Base-by-base conservation (phyloP, 352 stramenopile genomes). In the Pythium myriotylum region DNA sequence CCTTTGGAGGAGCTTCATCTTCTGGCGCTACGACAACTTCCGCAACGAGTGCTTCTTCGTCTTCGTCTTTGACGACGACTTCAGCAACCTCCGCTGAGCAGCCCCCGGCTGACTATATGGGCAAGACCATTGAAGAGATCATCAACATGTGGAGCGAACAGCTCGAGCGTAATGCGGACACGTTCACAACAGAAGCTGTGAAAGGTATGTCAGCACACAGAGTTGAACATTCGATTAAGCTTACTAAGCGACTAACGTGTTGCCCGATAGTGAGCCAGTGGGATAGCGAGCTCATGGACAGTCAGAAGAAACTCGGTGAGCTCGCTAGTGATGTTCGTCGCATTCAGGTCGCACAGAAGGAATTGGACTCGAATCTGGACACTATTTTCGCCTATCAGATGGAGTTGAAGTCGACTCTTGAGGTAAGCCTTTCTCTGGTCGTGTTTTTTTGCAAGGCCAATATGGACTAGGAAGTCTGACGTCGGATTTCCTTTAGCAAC, bases 111-210 rank as follows among this genome's bases (percentile, higher is more conserved):
- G 83, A 92, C 59, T 95, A 94, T 68, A 89, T 91, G 72, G 84
- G 84, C 46, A 83, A 85, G 54, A 95, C 84, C 1, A 89, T 95
- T 26, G 86, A 95, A 77, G 84, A 95, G 62, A 94, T 95, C 51
- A 95, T 95, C 68, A 95, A 95, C 62, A 84, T 91, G 71, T 95
- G 86, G 86, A 94, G 86, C 42, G 86, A 95, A 68, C 84, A 95
- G 55, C 63, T 95, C 1, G 86, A 95, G 57, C 78, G 80, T 16
- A 92, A 95, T 33, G 86, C 81, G 2, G 86, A 92, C 49, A 90
- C 86, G 17, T 95, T 95, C 65, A 95, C 86, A 2, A 95, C 79
- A 6, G 86, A 95, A 76, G 86, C 86, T 42, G 86, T 95, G 13
- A 92, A 92, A 78, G 85, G 84, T 92, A 61, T 40, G 66, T 47